Conservation (phyloP, 2,329 filamentous ascomycete species). For the Calonectria hongkongensis region DNA sequence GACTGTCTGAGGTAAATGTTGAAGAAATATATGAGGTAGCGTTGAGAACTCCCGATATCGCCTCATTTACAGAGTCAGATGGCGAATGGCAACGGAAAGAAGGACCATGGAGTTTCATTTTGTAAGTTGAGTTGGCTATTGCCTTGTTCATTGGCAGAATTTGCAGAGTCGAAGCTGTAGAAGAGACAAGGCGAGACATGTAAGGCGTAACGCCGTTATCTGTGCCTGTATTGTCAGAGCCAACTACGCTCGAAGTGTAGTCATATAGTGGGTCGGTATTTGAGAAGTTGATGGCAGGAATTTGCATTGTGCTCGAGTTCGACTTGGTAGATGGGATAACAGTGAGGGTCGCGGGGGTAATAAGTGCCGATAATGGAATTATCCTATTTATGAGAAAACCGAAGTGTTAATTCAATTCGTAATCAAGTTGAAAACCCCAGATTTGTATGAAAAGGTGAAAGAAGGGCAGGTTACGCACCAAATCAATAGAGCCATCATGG, state of each 20-base stretch:
- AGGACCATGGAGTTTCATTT: slow-evolving; percentile 14
- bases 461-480: too few relatives aligned
- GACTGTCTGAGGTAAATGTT: not conserved
- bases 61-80: not conserved
- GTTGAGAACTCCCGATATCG: not conserved
- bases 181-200: slow-evolving; percentile 14
- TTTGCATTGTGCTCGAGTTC: not conserved
- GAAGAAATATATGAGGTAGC: not conserved
- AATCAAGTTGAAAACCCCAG: too few relatives aligned
- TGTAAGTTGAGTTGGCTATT: slow-evolving; percentile 14
- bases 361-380: slow-evolving; percentile 10
- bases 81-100: not conserved
- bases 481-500: not conserved
- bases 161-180: not conserved
- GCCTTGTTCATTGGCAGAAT: not conserved
- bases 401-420: not conserved
- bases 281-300: slow-evolving; percentile 14
- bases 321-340: not conserved
- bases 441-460: too few relatives aligned
- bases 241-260: not conserved
- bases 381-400: not conserved
- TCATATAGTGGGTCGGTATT: not conserved
- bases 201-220: slow-evolving; percentile 8
- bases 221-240: not conserved
- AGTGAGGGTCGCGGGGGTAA: slow-evolving; percentile 6